Base-by-base conservation (phyloP, 2,329 filamentous ascomycete genomes). In the Alternaria ethzedia region DNA sequence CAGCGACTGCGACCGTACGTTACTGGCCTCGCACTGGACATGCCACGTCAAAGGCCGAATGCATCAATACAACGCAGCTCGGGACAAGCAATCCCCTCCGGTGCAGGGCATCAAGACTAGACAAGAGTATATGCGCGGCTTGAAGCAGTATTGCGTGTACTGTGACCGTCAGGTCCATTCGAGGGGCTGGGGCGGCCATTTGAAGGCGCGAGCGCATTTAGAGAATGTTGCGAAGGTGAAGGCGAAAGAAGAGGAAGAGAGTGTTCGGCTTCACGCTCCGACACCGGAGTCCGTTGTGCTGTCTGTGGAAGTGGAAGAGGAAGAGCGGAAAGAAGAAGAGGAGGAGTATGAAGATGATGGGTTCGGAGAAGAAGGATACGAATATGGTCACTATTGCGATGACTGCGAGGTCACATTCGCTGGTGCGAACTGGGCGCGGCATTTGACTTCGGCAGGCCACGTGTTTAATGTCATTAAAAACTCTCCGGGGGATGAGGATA, bases 261-360 rank as follows among this genome's bases (percentile, higher is more conserved):
- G 3, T 5, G 3, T 36, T 0, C 4, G 3, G 1, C 32, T 36
- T n/a, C 32, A 36, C 4, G 32, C 32, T 0, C 32, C 32, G 15
- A 36, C 32, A n/a, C 32, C 32, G 7, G 32, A 36, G 32, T 36
- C 32, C 1, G 32, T 36, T 0, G 7, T 36, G 15, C 15, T n/a
- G 32, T 36, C 32, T 1, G 32, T 36, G 8, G 32, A 36, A 36
- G 32, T 36, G 8, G 32, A 36, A 36, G 32, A 9, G 32, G 15
- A n/a, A 36, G 32, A 5, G 7, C 7, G n/a, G 15, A 36, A 36
- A 36, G 32, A 36, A 5, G 7, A 36, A 5, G 32, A 36, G 13
- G 6, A 9, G 4, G 32, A n/a, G 8, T 36, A 36, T 36, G 32
- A 36, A 4, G 32, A 36, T 36, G 32, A 36, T 0, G 32, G 32